These are phyloP conservation scores for Mycothermus thermophilus DNA, from an alignment of 495 filamentous ascomycete species.

Conservation along the genomic window DNA sequence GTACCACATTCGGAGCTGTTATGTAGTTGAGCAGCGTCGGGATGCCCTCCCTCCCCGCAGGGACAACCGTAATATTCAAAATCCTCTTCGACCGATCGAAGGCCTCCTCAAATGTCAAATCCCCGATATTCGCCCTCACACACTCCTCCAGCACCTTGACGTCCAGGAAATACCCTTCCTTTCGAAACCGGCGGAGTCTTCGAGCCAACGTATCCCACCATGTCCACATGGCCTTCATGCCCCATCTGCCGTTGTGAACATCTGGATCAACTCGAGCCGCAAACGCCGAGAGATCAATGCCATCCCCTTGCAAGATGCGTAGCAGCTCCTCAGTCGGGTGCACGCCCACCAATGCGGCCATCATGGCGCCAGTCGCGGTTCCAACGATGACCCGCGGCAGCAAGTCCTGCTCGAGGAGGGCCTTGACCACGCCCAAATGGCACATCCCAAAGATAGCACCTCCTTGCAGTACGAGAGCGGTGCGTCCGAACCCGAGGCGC, in stretches of 20 bases:
- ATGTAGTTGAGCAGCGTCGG: constrained; percentile 85
- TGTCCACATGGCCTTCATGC: constrained; percentile 18
- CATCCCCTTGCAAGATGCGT: constrained; percentile 57
- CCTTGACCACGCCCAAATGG: constrained; percentile 83
- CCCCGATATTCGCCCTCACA: constrained; percentile 71
- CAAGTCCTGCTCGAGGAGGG: constrained; percentile 68
- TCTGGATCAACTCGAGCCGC: constrained; percentile 25
- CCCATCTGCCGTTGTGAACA: constrained; percentile 4
- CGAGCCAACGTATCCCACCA: constrained; percentile 45
- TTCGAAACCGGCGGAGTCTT: constrained; percentile 49
- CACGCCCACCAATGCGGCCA: constrained; percentile 79
- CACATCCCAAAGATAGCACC: constrained; percentile 87
- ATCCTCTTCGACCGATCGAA: constrained; percentile 75
- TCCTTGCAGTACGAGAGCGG: constrained; percentile 75
- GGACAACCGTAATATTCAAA: constrained; percentile 83
- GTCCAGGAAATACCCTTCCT: constrained; percentile 74
- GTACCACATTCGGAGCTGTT: constrained; percentile 84
- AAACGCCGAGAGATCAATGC: constrained; percentile 76
- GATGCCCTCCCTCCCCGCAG: constrained; percentile 55
- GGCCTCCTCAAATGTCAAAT: constrained; percentile 89
- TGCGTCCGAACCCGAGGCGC: constrained; percentile 77
- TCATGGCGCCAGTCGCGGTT: constrained; percentile 78
- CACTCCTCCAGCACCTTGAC: constrained; percentile 71
- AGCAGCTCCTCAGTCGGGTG: constrained; percentile 81
- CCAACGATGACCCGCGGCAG: constrained; percentile 85